These are phyloP conservation scores for Tripidium arundinaceum DNA, from an alignment of 202 grass and related monocot species.

Conservation along the genomic window DNA sequence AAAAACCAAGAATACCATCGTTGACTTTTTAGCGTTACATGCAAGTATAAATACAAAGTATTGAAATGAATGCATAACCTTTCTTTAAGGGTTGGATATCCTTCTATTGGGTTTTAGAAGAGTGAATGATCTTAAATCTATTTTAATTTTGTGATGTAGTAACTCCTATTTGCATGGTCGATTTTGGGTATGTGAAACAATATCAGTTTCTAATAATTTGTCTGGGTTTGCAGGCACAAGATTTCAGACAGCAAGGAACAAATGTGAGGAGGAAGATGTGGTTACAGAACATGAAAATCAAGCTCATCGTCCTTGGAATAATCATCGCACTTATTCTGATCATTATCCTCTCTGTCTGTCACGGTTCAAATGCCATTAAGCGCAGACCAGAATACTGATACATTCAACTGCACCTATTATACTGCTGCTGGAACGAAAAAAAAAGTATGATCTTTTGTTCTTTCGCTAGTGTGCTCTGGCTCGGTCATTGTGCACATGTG, in stretches of 20 bases:
- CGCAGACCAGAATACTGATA: background rate
- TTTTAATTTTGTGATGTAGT: background rate
- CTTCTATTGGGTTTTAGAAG: background rate
- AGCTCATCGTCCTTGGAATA: conserved; percentile 85
- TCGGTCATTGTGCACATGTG: background rate
- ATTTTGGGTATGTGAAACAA: background rate
- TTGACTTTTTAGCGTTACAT: background rate
- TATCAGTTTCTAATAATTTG: background rate
- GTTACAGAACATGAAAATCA: conserved; percentile 98
- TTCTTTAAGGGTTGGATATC: background rate
- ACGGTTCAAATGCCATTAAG: conserved; percentile 77
- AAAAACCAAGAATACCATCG: background rate
- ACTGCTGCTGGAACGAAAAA: conserved; percentile 19
- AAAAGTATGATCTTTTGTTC: conserved; percentile 3
- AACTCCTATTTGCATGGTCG: background rate
- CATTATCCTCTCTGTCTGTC: conserved; percentile 86
- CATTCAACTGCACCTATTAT: conserved; percentile 35
- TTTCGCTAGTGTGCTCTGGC: conserved; percentile 24
- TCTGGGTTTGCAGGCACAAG: conserved; percentile 56
- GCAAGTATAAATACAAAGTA: background rate
- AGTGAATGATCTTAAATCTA: background rate
- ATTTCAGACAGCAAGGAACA: conserved; percentile 87
- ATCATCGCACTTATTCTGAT: conserved; percentile 91
- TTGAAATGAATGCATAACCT: background rate
- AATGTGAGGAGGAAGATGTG: conserved; percentile 87